Evolutionary conservation across 2,329 filamentous ascomycete species (phyloP), one percentile per base, ranked within the genome.

Genomic region (Cercospora beticola): DNA sequence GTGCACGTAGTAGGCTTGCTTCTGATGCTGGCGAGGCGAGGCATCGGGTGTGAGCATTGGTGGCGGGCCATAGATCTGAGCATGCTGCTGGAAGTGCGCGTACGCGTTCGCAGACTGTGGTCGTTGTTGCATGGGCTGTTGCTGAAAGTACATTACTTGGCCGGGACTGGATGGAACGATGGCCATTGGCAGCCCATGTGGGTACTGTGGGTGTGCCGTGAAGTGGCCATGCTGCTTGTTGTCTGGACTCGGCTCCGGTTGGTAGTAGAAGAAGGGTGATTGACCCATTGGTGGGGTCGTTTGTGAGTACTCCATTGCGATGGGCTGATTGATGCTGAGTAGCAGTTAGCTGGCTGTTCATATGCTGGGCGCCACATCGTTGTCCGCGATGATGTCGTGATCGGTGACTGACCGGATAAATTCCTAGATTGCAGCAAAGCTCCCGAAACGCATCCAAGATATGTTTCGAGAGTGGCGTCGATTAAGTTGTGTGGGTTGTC

Each of bases 261-360:
- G 90, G 84, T 94, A 97, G 86, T 94, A 95, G 86, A 92, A 94
- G 85, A 93, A 96, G 68, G 91, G 85, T 73, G 89, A 87, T 82
- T 92, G 90, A 70, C 86, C 88, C 85, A 92, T 76, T 40, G 76
- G 76, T 65, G 77, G 77, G 88, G 76, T 86, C 80, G 80, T 83
- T 81, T 74, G 82, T 72, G 68, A 81, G 74, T 79, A 78, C 63
- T 79, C 78, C 78, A 80, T 80, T 71, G 68, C 69, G 54, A 66
- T 49, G 52, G 58, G 62, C 52, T 46, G 43, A 52, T 59, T 71
- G 64, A 36, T 71, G 71, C 68, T 70, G 68, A 71, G 67, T 66
- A 66, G 66, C 66, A 58, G 73, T 72, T 68, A 71, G 69, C 62
- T 66, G 60, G 49, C 62, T 66, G 49, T 68, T 65, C 57, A 70